A percentile compares a stretch with the other conserved stretches of the same genome.
These are phyloP conservation scores for Gastrodia elata DNA, from an alignment of 106 monocot species.

Conservation along the genomic window DNA sequence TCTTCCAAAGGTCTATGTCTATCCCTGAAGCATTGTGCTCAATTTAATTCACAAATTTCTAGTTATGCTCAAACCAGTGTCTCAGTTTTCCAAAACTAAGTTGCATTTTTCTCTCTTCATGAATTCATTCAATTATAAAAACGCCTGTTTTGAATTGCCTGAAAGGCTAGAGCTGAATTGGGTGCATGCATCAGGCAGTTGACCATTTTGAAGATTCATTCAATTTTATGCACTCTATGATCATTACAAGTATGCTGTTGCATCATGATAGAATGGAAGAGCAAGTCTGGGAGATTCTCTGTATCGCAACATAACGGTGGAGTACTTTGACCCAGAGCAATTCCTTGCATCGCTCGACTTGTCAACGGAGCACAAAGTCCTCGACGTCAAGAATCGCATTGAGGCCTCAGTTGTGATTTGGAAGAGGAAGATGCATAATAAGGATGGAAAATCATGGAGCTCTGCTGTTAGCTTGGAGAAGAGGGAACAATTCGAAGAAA, in stretches of 20 bases:
- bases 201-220: not conserved
- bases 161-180: too few relatives aligned
- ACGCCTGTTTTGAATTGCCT: too few relatives aligned
- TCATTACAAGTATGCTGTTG: too few relatives aligned
- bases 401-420: slow-evolving; percentile 69
- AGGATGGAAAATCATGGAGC: slow-evolving; percentile 81
- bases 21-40: too few relatives aligned
- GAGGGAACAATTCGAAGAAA: slow-evolving; percentile 86
- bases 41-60: too few relatives aligned
- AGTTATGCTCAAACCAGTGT: too few relatives aligned
- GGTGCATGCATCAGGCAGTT: too few relatives aligned
- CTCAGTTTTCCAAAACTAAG: not conserved
- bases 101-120: not conserved
- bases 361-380: slow-evolving; percentile 69
- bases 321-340: slow-evolving; percentile 63
- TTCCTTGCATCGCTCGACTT: slow-evolving; percentile 59
- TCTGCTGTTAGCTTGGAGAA: slow-evolving; percentile 84
- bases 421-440: slow-evolving; percentile 90
- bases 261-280: slow-evolving; percentile 44
- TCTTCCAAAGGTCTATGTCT: slow-evolving; percentile 50
- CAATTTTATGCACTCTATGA: too few relatives aligned
- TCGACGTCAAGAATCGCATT: slow-evolving; percentile 78
- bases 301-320: slow-evolving; percentile 46
- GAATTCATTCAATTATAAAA: too few relatives aligned
- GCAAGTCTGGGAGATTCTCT: slow-evolving; percentile 51